Base-by-base conservation (phyloP, 2,329 filamentous ascomycete genomes). In the Aureobasidium sp. region DNA sequence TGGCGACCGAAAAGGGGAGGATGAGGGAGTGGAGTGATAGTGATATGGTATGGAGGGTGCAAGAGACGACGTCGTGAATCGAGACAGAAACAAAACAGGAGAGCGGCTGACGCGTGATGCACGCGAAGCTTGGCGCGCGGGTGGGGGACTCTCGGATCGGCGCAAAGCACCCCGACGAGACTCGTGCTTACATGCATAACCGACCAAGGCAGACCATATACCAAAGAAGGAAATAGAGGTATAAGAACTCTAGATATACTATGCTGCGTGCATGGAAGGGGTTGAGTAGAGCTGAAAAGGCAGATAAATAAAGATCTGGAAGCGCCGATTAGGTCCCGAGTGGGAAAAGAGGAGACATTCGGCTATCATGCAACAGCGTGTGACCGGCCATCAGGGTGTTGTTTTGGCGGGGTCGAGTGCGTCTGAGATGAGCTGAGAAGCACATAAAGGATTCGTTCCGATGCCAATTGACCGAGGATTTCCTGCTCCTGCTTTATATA, bases 351-450 rank as follows among this genome's bases (percentile, higher is more conserved):
- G 37, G 38, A 33, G 51, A 21, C 37, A 21, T 10, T 17, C 38
- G 51, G 49, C 51, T 42, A 42, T 55, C 51, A 55, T 55, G 51
- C 51, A 55, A 55, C 37, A 55, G 25, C 45, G 25, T 38, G 38
- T 55, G 51, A 55, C 43, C 43, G 43, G 43, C 53, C 53, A 57
- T 57, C 53, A 57, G 53, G 53, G 53, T 57, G 35, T 43, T 33
- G 17, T n/a, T 42, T 42, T 55, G 51, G 51, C 51, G 51, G 51
- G 51, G 50, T 40, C 17, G 50, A 27, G 35, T 13, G 35, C 35
- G 10, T 42, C 17, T n/a, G 50, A 55, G 37, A 31, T 23, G 37
- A 55, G 37, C 51, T 55, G 37, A 43, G 25, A 31, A 31, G 25
- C 27, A 55, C n/a, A 33, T 42, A 17, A 55, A 31, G 51, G 25